Evolutionary conservation across 768 basidiomycete species (phyloP).

Genomic region (Lentinula sp.): DNA sequence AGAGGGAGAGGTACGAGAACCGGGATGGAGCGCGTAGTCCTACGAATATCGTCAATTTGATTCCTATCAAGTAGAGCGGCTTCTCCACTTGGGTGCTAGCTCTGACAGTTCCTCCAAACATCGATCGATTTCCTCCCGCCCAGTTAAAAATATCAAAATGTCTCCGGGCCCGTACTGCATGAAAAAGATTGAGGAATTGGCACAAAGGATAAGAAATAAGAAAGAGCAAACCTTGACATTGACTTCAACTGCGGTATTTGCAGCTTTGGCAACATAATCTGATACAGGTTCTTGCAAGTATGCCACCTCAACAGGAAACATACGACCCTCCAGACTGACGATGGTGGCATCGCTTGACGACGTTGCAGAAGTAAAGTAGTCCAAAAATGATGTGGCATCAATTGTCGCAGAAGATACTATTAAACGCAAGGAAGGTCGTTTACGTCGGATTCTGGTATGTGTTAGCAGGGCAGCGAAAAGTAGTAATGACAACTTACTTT

Average conservation of each 20-base stretch:
- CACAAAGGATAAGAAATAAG: background rate
- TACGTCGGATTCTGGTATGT: conserved; percentile 72
- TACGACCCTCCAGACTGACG: conserved; percentile 86
- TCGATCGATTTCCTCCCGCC: conserved; percentile 92
- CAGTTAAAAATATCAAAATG: conserved; percentile 90
- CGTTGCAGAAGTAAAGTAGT: conserved; percentile 75
- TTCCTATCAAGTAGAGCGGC: background rate
- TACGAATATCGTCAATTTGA: conserved; percentile 14
- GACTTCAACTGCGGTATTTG: conserved; percentile 79
- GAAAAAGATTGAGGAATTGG: background rate
- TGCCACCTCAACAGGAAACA: conserved; percentile 92
- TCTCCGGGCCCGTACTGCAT: conserved; percentile 77
- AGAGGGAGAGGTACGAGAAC: conserved; percentile 68
- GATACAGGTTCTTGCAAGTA: conserved; percentile 73
- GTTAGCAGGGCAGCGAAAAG: background rate
- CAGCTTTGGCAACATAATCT: conserved; percentile 81
- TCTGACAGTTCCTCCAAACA: conserved; percentile 80
- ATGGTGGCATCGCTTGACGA: conserved; percentile 71
- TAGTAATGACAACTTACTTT: conserved; percentile 52
- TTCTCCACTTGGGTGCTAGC: conserved; percentile 58
- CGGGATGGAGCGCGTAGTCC: conserved; percentile 47
- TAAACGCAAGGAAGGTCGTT: conserved; percentile 83
- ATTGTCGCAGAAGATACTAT: conserved; percentile 96
- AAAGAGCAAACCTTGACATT: conserved; percentile 56
- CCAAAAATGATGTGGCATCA: conserved; percentile 82